phyloP scores from a whole-genome alignment of 2,329 filamentous ascomycete genomes.

The Didymella glomerata region DNA sequence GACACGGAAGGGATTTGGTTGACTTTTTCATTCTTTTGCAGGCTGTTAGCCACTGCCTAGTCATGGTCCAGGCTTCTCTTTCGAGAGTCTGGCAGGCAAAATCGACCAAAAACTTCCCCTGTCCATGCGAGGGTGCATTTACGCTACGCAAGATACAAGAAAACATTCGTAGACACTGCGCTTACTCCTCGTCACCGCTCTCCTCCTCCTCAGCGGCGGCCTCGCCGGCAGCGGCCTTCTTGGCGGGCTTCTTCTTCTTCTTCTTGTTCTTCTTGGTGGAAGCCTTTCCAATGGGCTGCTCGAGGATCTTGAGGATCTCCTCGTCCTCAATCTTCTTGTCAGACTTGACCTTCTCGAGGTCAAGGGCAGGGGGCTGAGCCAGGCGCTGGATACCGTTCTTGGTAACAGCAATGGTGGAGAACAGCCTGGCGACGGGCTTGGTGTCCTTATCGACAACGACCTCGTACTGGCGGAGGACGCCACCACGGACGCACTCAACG shows the following conservation, averaged over 20 bases:
- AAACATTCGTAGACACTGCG: constrained; percentile 5
- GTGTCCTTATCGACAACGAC: constrained; percentile 93
- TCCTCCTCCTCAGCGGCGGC: constrained; percentile 55
- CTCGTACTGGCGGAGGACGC: constrained; percentile 95
- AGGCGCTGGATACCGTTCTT: constrained; percentile 96
- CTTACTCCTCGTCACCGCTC: constrained; percentile 46
- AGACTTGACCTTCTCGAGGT: constrained; percentile 84
- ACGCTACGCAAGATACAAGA: constrained; percentile 5
- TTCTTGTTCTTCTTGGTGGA: constrained; percentile 84
- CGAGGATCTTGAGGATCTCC: constrained; percentile 92
- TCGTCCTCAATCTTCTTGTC: constrained; percentile 99
- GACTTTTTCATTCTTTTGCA: constrained; percentile 27
- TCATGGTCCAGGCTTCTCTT: constrained; percentile 5
- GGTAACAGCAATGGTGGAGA: constrained; percentile 93
- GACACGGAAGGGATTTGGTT: constrained; percentile 6
- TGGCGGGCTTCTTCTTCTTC: constrained; percentile 75
- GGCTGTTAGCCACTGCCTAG: constrained; percentile 24
- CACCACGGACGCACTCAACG: constrained; percentile 92
- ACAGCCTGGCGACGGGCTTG: constrained; percentile 81
- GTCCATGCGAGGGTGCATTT: not conserved
- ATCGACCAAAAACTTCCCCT: constrained; percentile 19
- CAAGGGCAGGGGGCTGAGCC: constrained; percentile 76
- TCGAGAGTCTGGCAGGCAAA: constrained; percentile 8
- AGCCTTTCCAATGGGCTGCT: constrained; percentile 76
- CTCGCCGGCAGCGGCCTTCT: constrained; percentile 66